Evolutionary conservation across 352 stramenopile genomes (phyloP), one percentile per base, ranked within the genome.

Genomic region (Blastocystis sp.): DNA sequence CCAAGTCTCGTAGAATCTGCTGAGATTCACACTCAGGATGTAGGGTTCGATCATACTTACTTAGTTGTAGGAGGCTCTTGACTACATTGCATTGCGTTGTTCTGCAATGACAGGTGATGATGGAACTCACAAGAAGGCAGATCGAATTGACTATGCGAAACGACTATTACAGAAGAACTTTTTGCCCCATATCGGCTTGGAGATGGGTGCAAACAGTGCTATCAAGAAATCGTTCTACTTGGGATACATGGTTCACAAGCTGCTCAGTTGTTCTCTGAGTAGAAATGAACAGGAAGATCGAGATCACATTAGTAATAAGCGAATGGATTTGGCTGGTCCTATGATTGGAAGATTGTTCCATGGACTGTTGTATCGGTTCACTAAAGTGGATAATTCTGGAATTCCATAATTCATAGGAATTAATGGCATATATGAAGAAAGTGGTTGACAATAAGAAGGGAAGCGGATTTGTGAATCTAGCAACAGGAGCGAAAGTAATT

Each of bases 241-340:
- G 9, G 96, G 96, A 56, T 99, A 99, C 90, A 95, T 98, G 16
- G 96, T 99, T 29, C 96, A 99, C 92, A 98, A 98, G 89, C 89
- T 99, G 80, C 92, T 99, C 56, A 98, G 98, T 93, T 99, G 96
- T 89, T 97, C 95, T 80, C 91, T 99, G 14, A 96, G 95, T 39
- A 93, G 96, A 42, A 93, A 96, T 29, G 94, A 96, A 27, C 96
- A 99, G 90, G 96, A 99, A 89, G 97, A 99, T 90, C 94, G 96
- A 88, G 97, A 99, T 92, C 96, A 99, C 90, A 99, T 99, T 91
- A 96, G 95, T 69, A 99, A 99, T 92, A 99, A 99, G 89, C 93
- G 97, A 49, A 89, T 99, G 43, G 97, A 99, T 93, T 91, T 99
- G 73, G 97, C 96, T 27, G 97, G 97, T 86, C 95, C 96, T 11